Base-by-base conservation (phyloP, 208 protist species). In the Trypanosoma theileri region DNA sequence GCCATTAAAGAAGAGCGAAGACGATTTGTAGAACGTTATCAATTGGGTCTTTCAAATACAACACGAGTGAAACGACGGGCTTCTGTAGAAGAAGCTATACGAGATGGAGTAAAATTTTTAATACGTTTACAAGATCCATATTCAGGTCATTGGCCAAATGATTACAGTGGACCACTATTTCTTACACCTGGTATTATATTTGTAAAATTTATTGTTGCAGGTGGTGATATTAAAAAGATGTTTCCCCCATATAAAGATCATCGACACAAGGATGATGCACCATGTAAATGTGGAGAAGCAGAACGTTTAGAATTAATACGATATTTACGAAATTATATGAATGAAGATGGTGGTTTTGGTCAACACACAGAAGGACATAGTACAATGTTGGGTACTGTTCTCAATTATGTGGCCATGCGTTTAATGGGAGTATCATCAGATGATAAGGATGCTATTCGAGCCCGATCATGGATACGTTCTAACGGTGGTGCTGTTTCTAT, bases 131-230 rank as follows among this genome's bases (percentile, higher is more conserved):
- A 97, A 61, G 84, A 94, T 64, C 88, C 91, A n/a, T 90, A 87
- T 68, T 96, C 94, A n/a, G 97, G 97, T 11, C 97, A 99, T 84
- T 99, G 97, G 97, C 91, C 97, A 22, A 97, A 97, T 79, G 97
- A 98, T 73, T 99, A 99, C 85, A 98, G 97, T 64, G 98, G 98
- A 22, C 97, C 96, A 45, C 78, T 97, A 69, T 98, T 98, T 79
- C 88, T 98, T 26, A 84, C 96, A 24, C 84, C 96, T 44, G 97
- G 98, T 24, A 59, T 98, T 13, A 64, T 98, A 6, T 96, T 98
- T 69, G 84, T 82, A 8, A 88, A 86, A 56, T 98, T 98, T 80
- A 90, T 99, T 70, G 78, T 88, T 24, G 78, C 80, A 16, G 51
- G 71, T 28, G 85, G 85, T 10, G 73, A 94, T 48, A 24, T 75